Evolutionary conservation across 257 asterid species (phyloP).

Genomic region (Thymus quinquecostatus): DNA sequence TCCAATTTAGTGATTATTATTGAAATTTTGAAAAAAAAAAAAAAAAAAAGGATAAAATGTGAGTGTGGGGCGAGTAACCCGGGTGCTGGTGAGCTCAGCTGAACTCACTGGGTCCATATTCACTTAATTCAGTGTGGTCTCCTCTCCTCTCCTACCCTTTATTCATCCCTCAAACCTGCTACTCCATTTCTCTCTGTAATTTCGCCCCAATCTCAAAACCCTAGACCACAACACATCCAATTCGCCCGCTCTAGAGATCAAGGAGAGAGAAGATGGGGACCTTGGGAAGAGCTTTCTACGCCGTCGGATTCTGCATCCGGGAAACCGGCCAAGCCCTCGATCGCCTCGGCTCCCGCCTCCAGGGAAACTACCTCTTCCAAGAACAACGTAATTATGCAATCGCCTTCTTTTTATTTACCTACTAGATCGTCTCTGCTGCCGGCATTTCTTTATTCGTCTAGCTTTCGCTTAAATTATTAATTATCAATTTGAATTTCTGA

Average conservation of each 20-base stretch:
- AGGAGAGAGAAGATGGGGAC: constrained; percentile 51
- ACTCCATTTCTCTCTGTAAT: constrained; percentile 19
- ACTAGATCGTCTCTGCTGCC: constrained; percentile 3
- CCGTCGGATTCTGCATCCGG: constrained; percentile 94
- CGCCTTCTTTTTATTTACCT: constrained; percentile 1
- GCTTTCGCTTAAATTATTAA: constrained; percentile 1
- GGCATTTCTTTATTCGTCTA: constrained; percentile 24
- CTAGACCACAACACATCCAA: constrained; percentile 16
- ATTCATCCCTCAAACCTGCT: not conserved
- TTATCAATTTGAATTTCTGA: constrained; percentile 11
- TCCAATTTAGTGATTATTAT: no score
- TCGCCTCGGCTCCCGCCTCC: constrained; percentile 98
- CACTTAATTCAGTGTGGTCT: constrained; percentile 12
- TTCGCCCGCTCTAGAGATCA: constrained; percentile 17
- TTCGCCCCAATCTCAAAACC: constrained; percentile 35
- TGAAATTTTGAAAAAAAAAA: not conserved
- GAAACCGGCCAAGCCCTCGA: constrained; percentile 98
- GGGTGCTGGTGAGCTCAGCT: constrained; percentile 16
- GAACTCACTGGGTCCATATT: constrained; percentile 27
- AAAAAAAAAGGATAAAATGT: not conserved
- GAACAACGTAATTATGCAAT: constrained; percentile 61
- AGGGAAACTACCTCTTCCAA: constrained; percentile 80
- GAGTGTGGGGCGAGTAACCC: constrained; percentile 12
- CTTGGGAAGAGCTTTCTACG: constrained; percentile 77
- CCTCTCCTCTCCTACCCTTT: constrained; percentile 16